Evolutionary conservation across 495 filamentous ascomycete species (phyloP), one percentile per base, ranked within the genome.

Genomic region (Xylaria longipes): DNA sequence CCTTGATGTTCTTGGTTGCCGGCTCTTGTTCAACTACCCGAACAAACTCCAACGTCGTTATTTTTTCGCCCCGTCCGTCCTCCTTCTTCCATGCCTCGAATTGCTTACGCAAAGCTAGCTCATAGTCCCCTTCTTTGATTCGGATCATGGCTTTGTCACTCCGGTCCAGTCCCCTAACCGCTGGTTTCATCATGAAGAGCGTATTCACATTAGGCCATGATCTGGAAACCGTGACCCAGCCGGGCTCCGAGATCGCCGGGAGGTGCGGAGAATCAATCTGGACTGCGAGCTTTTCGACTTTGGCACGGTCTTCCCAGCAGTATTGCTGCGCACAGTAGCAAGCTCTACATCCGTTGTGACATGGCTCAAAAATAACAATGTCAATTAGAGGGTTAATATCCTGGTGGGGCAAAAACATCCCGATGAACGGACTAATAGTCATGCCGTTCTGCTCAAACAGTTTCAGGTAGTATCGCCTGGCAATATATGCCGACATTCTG

Each of bases 291-390:
- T 39, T 77, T 48, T 65, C 67, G 11, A 80, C 75, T 1, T 54
- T 60, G 8, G 65, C 66, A 48, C 76, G 78, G 67, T 78, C 76
- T 15, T 56, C 70, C 9, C 67, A 57, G 29, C 25, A 27, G 60
- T 77, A 80, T 70, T 80, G 78, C 56, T 77, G 69, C 27, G 78
- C 76, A 65, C 78, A 80, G 65, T 76, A 71, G 63, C 43, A 74
- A 27, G 68, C 78, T 65, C 78, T 71, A 61, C 78, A 80, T 20
- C 71, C 77, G 12, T 60, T 71, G 45, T 76, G 74, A 50, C 78
- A 80, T 11, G 78, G 78, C 54, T 80, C 78, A 29, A 70, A 80
- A 11, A 77, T 62, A 31, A 80, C 71, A 27, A 80, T 75, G 65
- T 80, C 78, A 17, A 45, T 48, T 1, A 50, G 2, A 35, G 70